These are phyloP conservation scores for Phycomyces nitens DNA, from an alignment of 192 early-diverging fungal species.

Conservation along the genomic window DNA sequence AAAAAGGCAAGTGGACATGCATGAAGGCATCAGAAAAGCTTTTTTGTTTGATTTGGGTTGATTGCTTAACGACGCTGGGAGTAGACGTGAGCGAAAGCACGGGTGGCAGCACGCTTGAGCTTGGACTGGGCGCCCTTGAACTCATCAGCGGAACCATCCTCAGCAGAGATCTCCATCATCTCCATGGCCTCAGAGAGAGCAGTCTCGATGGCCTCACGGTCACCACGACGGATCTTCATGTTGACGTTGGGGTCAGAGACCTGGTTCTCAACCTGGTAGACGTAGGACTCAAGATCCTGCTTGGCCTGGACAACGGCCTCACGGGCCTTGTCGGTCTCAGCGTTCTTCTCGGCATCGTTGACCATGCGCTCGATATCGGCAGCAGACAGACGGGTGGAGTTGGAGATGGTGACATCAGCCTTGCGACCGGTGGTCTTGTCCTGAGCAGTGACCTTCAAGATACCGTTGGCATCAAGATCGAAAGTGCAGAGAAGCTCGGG, in stretches of 20 bases:
- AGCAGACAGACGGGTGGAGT: conserved; percentile 85
- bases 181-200: conserved; percentile 77
- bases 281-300: conserved; percentile 74
- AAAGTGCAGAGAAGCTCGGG: conserved; percentile 82
- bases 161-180: conserved; percentile 55
- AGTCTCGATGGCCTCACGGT: conserved; percentile 66
- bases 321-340: conserved; percentile 70
- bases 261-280: conserved; percentile 57
- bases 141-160: conserved; percentile 41
- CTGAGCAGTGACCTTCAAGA: conserved; percentile 85
- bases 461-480: conserved; percentile 83
- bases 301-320: conserved; percentile 74
- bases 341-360: conserved; percentile 83
- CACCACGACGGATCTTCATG: conserved; percentile 68
- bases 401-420: conserved; percentile 92
- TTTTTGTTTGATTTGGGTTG: no score
- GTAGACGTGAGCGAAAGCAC: conserved; percentile 51
- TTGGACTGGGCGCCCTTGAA: conserved; percentile 63
- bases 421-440: conserved; percentile 90
- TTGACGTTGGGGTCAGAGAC: conserved; percentile 64
- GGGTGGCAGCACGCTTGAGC: conserved; percentile 63
- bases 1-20: no score
- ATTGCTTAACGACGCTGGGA: conserved; percentile 10
- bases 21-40: no score
- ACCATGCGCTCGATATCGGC: conserved; percentile 95